A percentile compares a stretch with the other conserved stretches of the same genome.
Conservation (phyloP, 129 eudicot species). For the Oenanthe sinensis region DNA sequence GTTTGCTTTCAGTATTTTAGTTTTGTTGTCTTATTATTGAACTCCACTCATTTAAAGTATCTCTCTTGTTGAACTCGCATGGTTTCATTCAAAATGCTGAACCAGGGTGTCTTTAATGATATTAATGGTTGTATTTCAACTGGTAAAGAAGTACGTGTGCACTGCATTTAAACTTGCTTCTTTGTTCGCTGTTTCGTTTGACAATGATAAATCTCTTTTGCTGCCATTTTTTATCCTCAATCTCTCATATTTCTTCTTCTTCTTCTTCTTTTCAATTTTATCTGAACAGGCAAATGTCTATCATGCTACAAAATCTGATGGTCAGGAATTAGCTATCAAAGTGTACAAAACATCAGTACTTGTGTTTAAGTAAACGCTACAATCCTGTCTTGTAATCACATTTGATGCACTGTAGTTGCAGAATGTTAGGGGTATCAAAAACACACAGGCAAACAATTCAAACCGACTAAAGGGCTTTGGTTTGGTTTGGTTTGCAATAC, state of each 20-base stretch:
- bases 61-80: constrained; percentile 53
- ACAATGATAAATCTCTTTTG: background rate
- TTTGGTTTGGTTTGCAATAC: no score
- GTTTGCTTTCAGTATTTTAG: background rate
- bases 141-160: constrained; percentile 71
- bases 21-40: background rate
- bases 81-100: constrained; percentile 95
- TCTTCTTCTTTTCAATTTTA: no score
- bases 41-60: background rate
- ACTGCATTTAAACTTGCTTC: background rate
- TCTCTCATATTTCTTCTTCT: no score
- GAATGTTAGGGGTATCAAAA: background rate
- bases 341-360: constrained; percentile 94
- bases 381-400: constrained; percentile 4
- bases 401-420: background rate
- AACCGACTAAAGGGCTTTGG: background rate
- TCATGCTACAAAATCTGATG: constrained; percentile 89
- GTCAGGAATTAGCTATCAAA: constrained; percentile 84
- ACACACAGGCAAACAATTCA: background rate
- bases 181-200: background rate
- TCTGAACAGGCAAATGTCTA: constrained; percentile 99
- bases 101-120: constrained; percentile 73
- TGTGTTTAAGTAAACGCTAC: constrained; percentile 67
- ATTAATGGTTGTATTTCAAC: constrained; percentile 98
- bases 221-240: background rate